Evolutionary conservation across 306 rosid genomes (phyloP).

Genomic region (Mucuna pruriens): DNA sequence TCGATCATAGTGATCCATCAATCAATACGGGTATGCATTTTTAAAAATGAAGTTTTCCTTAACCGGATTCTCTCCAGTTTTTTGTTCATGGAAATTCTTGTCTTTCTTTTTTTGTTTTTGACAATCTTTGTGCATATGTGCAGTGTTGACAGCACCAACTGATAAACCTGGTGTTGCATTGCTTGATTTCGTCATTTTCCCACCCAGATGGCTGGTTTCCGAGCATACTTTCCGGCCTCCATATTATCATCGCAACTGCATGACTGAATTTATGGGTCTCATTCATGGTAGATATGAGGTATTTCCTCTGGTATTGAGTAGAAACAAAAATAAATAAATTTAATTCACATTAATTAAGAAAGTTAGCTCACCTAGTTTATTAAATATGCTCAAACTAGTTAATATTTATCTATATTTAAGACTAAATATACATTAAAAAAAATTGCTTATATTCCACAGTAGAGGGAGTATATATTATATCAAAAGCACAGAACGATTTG

Average conservation of each 20-base stretch:
- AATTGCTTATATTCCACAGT: too few relatives aligned
- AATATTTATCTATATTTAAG: too few relatives aligned
- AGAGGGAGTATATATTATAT: too few relatives aligned
- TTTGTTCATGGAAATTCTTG: background rate
- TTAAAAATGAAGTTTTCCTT: background rate
- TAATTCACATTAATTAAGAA: too few relatives aligned
- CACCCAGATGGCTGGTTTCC: conserved; percentile 95
- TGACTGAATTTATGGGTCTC: conserved; percentile 99
- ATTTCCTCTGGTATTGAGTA: too few relatives aligned
- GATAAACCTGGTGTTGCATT: conserved; percentile 93
- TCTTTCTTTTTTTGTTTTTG: background rate
- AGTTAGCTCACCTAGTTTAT: too few relatives aligned
- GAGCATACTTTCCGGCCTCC: conserved; percentile 99
- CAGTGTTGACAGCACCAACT: conserved; percentile 94
- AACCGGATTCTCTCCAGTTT: background rate
- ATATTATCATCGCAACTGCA: conserved; percentile 97
- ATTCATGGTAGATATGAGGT: conserved; percentile 95
- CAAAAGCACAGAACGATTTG: background rate
- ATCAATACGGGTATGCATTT: conserved; percentile 75
- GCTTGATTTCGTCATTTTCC: conserved; percentile 92
- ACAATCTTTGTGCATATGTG: conserved; percentile 21
- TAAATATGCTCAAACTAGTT: too few relatives aligned
- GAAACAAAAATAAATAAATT: too few relatives aligned
- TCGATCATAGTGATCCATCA: conserved; percentile 95
- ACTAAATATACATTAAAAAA: too few relatives aligned